Evolutionary conservation across 805 yeast genomes (phyloP).

Genomic region (Metschnikowia hibisci): DNA sequence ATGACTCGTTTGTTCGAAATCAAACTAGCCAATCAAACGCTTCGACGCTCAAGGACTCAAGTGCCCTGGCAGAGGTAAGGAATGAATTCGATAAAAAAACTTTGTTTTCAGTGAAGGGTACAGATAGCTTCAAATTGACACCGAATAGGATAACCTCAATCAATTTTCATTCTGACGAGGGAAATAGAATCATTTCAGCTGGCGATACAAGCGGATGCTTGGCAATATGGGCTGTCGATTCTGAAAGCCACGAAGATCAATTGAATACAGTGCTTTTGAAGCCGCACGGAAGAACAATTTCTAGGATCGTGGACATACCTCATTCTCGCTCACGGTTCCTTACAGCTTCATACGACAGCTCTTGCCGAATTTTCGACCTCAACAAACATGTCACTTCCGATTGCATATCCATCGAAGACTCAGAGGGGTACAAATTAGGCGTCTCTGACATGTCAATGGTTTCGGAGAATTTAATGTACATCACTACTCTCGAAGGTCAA

Average conservation of each 20-base stretch:
- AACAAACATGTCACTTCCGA: slow-evolving; percentile 57
- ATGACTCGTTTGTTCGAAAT: neutral
- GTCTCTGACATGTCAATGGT: slow-evolving; percentile 69
- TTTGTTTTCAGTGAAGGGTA: slow-evolving; percentile 55
- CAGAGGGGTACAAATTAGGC: slow-evolving; percentile 51
- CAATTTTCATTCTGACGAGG: slow-evolving; percentile 68
- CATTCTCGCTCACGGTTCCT: slow-evolving; percentile 51
- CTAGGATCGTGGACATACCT: slow-evolving; percentile 55
- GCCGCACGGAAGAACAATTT: slow-evolving; percentile 72
- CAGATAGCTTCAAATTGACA: slow-evolving; percentile 67
- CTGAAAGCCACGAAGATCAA: slow-evolving; percentile 33
- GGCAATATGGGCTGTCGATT: slow-evolving; percentile 82
- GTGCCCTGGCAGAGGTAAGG: slow-evolving; percentile 41
- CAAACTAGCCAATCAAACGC: neutral
- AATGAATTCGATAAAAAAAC: slow-evolving; percentile 49
- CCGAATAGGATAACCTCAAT: slow-evolving; percentile 71
- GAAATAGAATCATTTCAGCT: slow-evolving; percentile 63
- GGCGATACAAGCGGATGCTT: slow-evolving; percentile 88
- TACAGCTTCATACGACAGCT: slow-evolving; percentile 84
- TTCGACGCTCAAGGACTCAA: neutral
- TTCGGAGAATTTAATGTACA: slow-evolving; percentile 51
- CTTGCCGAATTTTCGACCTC: slow-evolving; percentile 70
- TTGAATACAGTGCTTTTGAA: slow-evolving; percentile 62
- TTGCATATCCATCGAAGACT: slow-evolving; percentile 40
- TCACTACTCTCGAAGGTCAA: slow-evolving; percentile 78